Evolutionary conservation across 75 land plant genomes (phyloP).

Genomic region (Sequoiadendron giganteum): DNA sequence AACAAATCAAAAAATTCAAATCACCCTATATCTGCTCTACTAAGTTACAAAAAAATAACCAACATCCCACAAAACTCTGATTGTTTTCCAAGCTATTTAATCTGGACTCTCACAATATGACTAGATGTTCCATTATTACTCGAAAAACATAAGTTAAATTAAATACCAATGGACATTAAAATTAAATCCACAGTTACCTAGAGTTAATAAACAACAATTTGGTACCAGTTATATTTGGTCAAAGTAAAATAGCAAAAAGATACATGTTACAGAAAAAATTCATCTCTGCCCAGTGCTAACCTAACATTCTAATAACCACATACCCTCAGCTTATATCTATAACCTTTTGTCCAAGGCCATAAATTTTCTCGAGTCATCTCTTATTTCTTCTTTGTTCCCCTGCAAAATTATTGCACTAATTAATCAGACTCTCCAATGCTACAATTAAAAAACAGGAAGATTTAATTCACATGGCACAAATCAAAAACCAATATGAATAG

Average conservation of each 20-base stretch:
- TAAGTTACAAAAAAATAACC: neutral
- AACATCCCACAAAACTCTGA: neutral
- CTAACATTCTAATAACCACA: neutral
- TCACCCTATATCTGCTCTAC: neutral
- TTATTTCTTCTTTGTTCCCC: constrained; percentile 1
- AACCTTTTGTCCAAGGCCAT: neutral
- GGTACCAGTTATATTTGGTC: neutral
- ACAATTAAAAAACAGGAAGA: neutral
- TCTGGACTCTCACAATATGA: neutral
- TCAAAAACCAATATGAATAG: neutral
- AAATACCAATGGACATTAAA: neutral
- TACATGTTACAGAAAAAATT: neutral
- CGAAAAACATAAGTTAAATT: neutral
- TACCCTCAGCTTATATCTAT: neutral
- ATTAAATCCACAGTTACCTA: neutral
- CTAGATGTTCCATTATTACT: neutral
- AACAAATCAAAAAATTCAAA: neutral
- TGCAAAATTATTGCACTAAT: neutral
- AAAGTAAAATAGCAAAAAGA: neutral
- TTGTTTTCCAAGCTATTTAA: neutral
- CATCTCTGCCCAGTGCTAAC: neutral
- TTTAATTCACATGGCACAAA: neutral
- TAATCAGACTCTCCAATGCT: neutral
- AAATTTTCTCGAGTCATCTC: neutral
- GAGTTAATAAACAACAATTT: neutral